A percentile compares a stretch with the other conserved stretches of the same genome.
phyloP scores from a whole-genome alignment of 345 rosid species.

The Turritis glabra region DNA sequence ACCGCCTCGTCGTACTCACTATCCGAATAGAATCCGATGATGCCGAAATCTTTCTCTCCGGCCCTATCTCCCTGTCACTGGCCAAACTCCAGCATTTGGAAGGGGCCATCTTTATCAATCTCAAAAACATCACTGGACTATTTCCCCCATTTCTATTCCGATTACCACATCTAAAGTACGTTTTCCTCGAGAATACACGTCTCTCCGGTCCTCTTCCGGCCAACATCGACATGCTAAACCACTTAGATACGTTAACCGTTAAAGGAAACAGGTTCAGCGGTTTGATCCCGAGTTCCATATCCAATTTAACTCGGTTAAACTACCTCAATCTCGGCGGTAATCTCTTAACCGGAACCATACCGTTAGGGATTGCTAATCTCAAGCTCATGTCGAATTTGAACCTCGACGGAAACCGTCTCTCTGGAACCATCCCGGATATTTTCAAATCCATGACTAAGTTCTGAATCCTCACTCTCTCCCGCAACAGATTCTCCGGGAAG shows the following conservation, averaged over 20 bases:
- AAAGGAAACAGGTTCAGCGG: conserved; percentile 64
- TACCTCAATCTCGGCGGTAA: conserved; percentile 49
- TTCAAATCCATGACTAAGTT: too few relatives aligned
- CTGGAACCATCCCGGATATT: too few relatives aligned
- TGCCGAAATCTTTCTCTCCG: conserved; percentile 48
- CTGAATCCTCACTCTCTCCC: too few relatives aligned
- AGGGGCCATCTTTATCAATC: conserved; percentile 47
- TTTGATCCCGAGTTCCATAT: conserved; percentile 55
- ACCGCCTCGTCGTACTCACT: conserved; percentile 49
- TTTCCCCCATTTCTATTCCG: conserved; percentile 55
- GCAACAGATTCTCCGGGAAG: too few relatives aligned
- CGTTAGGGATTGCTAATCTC: not conserved
- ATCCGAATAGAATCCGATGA: conserved; percentile 39
- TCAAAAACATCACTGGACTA: conserved; percentile 56
- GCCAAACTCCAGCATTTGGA: conserved; percentile 49
- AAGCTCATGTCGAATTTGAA: not conserved
- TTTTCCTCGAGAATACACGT: conserved; percentile 59
- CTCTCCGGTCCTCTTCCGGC: conserved; percentile 64
- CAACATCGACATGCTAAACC: conserved; percentile 45
- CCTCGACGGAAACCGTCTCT: too few relatives aligned
- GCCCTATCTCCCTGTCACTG: conserved; percentile 61
- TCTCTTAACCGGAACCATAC: not conserved
- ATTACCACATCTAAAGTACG: conserved; percentile 47
- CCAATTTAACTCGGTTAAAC: conserved; percentile 43
- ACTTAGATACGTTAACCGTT: conserved; percentile 45